These are phyloP conservation scores for Liriodendron chinense DNA, from an alignment of 164 flowering plant species.

Conservation along the genomic window DNA sequence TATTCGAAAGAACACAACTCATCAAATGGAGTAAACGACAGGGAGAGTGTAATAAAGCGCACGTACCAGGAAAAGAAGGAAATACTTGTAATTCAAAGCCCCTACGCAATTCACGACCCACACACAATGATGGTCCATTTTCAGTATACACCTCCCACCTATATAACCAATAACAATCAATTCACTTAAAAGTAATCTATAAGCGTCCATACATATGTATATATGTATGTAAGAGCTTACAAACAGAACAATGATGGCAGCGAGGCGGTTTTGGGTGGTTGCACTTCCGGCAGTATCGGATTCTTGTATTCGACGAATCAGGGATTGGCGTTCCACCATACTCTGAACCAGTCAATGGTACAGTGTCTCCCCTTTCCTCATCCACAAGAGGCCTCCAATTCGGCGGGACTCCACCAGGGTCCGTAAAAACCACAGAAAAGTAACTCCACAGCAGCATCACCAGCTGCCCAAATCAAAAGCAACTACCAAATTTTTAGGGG, in stretches of 20 bases:
- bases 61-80: constrained; percentile 91
- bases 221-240: constrained; percentile 41
- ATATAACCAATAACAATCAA: constrained; percentile 10
- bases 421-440: constrained; percentile 88
- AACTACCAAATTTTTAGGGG: background rate
- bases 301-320: constrained; percentile 42
- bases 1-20: background rate
- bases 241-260: constrained; percentile 99
- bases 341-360: constrained; percentile 64
- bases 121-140: constrained; percentile 99
- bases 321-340: constrained; percentile 24
- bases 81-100: constrained; percentile 89
- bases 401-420: constrained; percentile 92
- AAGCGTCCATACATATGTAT: background rate
- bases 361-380: constrained; percentile 85
- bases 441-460: constrained; percentile 98
- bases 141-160: constrained; percentile 98
- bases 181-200: background rate
- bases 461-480: constrained; percentile 47
- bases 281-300: constrained; percentile 87
- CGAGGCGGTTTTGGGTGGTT: constrained; percentile 94
- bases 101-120: constrained; percentile 99
- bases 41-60: background rate
- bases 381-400: constrained; percentile 86
- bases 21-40: background rate